Evolutionary conservation across 345 rosid species (phyloP), one percentile per base, ranked within the genome.

Genomic region (Arabis alpina): DNA sequence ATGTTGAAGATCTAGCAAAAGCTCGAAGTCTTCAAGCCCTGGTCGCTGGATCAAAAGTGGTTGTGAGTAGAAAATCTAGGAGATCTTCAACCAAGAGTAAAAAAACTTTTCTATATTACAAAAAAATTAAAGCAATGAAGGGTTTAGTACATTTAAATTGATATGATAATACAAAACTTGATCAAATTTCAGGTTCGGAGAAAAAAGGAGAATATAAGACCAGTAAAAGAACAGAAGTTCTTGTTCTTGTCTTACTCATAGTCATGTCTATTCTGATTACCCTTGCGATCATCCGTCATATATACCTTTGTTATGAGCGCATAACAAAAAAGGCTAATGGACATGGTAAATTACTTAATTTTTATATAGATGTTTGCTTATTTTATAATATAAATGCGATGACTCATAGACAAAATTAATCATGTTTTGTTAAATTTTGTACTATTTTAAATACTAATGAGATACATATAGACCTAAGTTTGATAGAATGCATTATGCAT

Each of bases 21-120:
- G 50, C 23, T 59, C 50, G 36, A 45, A 64, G 64, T 52, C 73
- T 67, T 60, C 73, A 15, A 43, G 34, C 40, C n/a, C 13, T 39
- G 34, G 13, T 19, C 34, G 37, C 10, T 49, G 51, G 27, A 11
- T 56, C 65, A 12, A 41, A 55, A 64, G 45, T 23, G n/a, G 40
- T 6, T 50, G 60, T 58, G 53, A 57, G 7, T 27, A 73, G 57
- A 41, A 5, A 15, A 23, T 44, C 61, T 8, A 45, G 15, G 39
- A 7, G 8, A 1, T 6, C 37, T 34, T 7, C 37, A 34, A 34
- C 37, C 37, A 71, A 5, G n/a, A 41, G 66, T 73, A 66, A 34
- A 2, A 32, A 39, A 5, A 8, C 6, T 32, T 36, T 34, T 36
- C 9, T 36, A 36, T 6, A 36, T 10, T 36, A 36, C n/a, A 36